Base-by-base conservation (phyloP, 164 flowering plant species). In the Taxillus chinensis region DNA sequence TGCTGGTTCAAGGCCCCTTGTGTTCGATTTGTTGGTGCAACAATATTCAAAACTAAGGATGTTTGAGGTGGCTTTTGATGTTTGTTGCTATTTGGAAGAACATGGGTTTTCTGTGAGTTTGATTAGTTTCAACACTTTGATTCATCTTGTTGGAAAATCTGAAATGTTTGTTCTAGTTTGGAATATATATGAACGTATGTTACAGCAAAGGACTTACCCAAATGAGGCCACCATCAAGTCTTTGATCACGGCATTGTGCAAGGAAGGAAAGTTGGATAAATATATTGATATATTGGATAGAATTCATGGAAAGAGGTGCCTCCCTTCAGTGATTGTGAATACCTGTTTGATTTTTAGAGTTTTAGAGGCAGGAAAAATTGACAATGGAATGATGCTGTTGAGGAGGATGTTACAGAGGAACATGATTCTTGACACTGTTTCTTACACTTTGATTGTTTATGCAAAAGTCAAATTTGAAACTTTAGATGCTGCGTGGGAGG, bases 11-110 rank as follows among this genome's bases (percentile, higher is more conserved):
- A 71, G 57, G 49, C 85, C 91, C 0, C 72, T 74, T 45, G 83
- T 86, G 60, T 90, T 90, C 73, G 96, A 92, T 77, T 68, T 86
- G 62, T 65, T 92, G 68, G 70, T 90, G 9, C 91, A 84, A 67
- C 69, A 75, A 39, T 92, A 82, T 76, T 75, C 91, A 0, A 87
- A 78, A 65, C 66, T 92, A 80, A 78, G 96, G 57, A 70, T 84
- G 81, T 60, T 77, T 15, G 83, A 80, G 42, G 8, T 37, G 39
- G 88, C 78, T 46, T 79, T 89, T 41, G 79, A 78, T 27, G 84
- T 76, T 40, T 83, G 85, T 51, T 45, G 67, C 48, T 71, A 68
- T 45, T 78, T 92, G 75, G 85, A 75, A 59, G 75, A 77, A 62
- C 74, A 68, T 57, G 90, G 95, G 45, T 79, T 84, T 61, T 69